These are phyloP conservation scores for Senna siamea DNA, from an alignment of 306 rosid genomes.

Conservation along the genomic window DNA sequence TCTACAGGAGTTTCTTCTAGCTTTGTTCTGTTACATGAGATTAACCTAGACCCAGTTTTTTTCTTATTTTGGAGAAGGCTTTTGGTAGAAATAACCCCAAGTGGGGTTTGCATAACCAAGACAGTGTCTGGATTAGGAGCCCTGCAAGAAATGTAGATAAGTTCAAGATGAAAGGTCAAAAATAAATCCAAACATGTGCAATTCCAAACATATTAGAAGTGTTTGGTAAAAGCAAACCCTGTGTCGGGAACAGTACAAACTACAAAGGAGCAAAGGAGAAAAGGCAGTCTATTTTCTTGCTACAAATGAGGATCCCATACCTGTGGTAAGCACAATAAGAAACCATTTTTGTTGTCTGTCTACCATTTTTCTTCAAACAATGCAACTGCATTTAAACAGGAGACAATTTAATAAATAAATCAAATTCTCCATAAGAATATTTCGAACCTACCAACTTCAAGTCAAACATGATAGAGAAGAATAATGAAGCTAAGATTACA, in stretches of 20 bases:
- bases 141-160: slow-evolving; percentile 58
- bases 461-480: slow-evolving; percentile 20
- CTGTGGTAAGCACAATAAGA: slow-evolving; percentile 91
- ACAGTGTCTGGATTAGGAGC: slow-evolving; percentile 93
- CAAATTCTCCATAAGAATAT: slow-evolving; percentile 29
- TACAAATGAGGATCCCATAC: slow-evolving; percentile 48
- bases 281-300: not conserved
- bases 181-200: not conserved
- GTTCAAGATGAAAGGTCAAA: slow-evolving; percentile 22
- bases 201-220: not conserved
- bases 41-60: slow-evolving; percentile 76
- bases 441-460: slow-evolving; percentile 27
- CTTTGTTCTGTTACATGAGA: slow-evolving; percentile 65
- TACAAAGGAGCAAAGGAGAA: slow-evolving; percentile 18
- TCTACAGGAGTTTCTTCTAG: slow-evolving; percentile 59
- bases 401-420: slow-evolving; percentile 27
- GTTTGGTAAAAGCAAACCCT: slow-evolving; percentile 8
- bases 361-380: slow-evolving; percentile 81
- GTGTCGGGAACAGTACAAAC: slow-evolving; percentile 9
- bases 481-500: slow-evolving; percentile 17
- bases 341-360: slow-evolving; percentile 74
- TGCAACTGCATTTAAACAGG: slow-evolving; percentile 65
- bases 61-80: slow-evolving; percentile 77
- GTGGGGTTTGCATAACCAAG: slow-evolving; percentile 77
- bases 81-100: slow-evolving; percentile 75